phyloP scores from a whole-genome alignment of 345 rosid genomes.

The Eucalyptus sp. region DNA sequence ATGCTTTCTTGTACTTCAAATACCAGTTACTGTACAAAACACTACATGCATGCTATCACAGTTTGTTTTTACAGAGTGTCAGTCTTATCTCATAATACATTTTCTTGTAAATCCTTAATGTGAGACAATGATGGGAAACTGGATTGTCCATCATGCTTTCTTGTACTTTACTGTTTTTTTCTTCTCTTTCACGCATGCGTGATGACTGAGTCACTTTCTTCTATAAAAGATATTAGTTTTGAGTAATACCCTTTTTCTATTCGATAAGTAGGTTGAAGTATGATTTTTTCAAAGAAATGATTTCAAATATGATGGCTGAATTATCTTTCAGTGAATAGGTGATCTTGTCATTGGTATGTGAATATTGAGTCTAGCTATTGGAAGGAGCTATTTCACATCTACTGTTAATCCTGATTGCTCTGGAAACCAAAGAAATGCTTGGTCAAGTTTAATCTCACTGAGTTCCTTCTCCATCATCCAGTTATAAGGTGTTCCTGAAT shows the following conservation, averaged over 20 bases:
- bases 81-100: neutral
- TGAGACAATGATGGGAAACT: neutral
- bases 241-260: neutral
- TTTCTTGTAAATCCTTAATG: neutral
- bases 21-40: neutral
- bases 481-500: slow-evolving; percentile 87
- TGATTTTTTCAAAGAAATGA: neutral
- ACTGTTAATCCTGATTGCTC: neutral
- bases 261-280: neutral
- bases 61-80: neutral
- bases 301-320: neutral
- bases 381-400: neutral
- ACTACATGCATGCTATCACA: neutral
- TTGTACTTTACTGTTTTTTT: neutral
- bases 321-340: neutral
- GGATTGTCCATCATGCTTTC: neutral
- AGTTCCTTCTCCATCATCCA: slow-evolving; percentile 13
- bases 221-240: neutral
- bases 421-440: neutral
- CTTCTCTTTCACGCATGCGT: neutral
- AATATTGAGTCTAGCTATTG: neutral
- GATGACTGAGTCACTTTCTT: neutral
- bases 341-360: neutral
- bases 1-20: neutral
- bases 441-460: neutral